Base-by-base conservation (phyloP, 164 flowering plant genomes). In the Vitis cinerea region DNA sequence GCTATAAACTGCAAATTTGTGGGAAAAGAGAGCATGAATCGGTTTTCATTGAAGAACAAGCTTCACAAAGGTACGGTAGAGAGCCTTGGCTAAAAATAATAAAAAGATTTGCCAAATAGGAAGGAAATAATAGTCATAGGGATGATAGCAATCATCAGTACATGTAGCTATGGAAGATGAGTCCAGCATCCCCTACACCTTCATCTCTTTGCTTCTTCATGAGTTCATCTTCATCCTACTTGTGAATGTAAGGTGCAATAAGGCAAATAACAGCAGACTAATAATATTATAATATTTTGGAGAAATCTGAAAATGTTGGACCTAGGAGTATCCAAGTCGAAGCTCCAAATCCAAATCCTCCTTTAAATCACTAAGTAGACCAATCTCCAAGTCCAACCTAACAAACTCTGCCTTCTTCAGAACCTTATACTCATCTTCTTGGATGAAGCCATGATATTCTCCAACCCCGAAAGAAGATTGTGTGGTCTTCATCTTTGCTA, bases 281-380 rank as follows among this genome's bases (percentile, higher is more conserved):
- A 56, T 23, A 56, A 56, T 9, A 5, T 16, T 16, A 56, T 8
- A 56, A 16, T 11, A 13, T 11, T 53, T 53, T 3, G 44, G 44
- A 37, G 44, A 37, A 37, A 37, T 37, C 44, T 37, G 44, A 37
- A 37, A 37, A 37, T 37, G 5, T 37, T 37, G 44, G 44, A 37
- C 44, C 51, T 77, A 82, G 37, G 79, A 65, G 71, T 64, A 82
- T 23, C 94, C 94, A 75, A 89, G 84, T 23, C 94, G 83, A 63
- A 89, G 90, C 58, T 89, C 91, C 81, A 89, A 81, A 70, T 89
- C 94, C 71, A 87, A 55, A 65, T 81, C 87, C 44, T 77, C 79
- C 68, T 60, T 71, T 16, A 80, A 62, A 3, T 76, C 78, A 61
- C 66, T 37, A 37, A 67, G 8, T 37, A 77, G 50, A 48, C 90